Evolutionary conservation across 495 filamentous ascomycete species (phyloP), one percentile per base, ranked within the genome.

Genomic region (Penicillium cinerascens): DNA sequence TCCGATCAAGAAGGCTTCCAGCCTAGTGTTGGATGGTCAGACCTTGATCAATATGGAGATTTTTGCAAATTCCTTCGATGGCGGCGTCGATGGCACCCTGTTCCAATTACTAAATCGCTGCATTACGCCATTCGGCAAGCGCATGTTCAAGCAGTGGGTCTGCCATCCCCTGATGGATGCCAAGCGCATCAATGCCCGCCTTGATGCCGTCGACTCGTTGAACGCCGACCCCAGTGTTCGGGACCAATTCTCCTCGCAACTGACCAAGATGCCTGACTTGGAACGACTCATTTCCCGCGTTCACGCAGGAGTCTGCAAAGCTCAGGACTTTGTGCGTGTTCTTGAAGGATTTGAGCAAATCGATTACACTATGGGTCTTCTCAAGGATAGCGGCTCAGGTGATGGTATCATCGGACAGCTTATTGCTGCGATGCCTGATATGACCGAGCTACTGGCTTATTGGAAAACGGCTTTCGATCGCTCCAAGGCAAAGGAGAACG

Each of bases 281-380:
- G 95, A 99, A 68, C 81, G 95, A 16, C 75, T 97, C 38, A 95
- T 97, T 50, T 97, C 95, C 27, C 86, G 95, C 6, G 87, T 99
- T 18, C 95, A 99, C 62, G 95, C 95, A 6, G 88, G 88, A 3
- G 81, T 82, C 25, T 96, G 91, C 73, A 91, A 84, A 61, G 81
- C 91, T 0, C 85, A 90, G 37, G 93, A 97, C 66, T 99, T 99
- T 62, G 82, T 95, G 20, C 83, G 81, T n/a, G 92, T 97, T 4
- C 76, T 99, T 0, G 92, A 99, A 62, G 95, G 95, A 0, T 99
- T 97, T 61, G 95, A 97, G 69, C 92, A 95, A 67, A 96, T 97
- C 16, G 90, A 95, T 39, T 89, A 92, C 63, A 93, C 88, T 0
- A 89, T 95, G 79, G 80, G 82, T 51, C 78, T 96, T 11, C 79